Conservation (phyloP, 1,284 basidiomycete species). For the Moesziomyces globuligerus region DNA sequence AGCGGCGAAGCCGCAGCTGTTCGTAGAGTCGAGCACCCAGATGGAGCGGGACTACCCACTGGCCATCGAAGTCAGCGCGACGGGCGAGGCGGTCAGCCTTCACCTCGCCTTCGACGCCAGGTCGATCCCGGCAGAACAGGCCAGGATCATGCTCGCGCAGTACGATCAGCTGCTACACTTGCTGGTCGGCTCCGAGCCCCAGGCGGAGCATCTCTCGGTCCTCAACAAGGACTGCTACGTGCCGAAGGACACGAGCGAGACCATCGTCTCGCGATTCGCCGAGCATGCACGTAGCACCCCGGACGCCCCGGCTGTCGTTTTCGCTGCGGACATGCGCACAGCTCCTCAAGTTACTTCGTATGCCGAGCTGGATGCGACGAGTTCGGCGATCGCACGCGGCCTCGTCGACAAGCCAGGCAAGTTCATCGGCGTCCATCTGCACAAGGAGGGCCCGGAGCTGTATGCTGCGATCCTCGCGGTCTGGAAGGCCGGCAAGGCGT, state of each 20-base stretch:
- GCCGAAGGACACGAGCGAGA: conserved; percentile 19
- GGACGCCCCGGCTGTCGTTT: conserved; percentile 47
- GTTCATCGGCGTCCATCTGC: conserved; percentile 55
- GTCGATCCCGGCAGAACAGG: conserved; percentile 42
- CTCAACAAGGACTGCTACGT: conserved; percentile 44
- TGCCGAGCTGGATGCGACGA: conserved; percentile 48
- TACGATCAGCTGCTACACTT: conserved; percentile 28
- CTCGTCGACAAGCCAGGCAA: conserved; percentile 16
- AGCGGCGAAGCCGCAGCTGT: not conserved
- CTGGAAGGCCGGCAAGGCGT: conserved; percentile 63
- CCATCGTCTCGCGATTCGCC: conserved; percentile 48
- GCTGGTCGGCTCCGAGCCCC: not conserved
- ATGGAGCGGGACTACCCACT: conserved; percentile 58
- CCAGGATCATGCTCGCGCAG: conserved; percentile 46
- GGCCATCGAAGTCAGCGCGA: conserved; percentile 53
- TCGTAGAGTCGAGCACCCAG: conserved; percentile 22
- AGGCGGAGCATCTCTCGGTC: conserved; percentile 17
- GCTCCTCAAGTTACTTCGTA: conserved; percentile 40
- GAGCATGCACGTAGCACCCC: conserved; percentile 29
- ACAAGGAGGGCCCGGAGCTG: conserved; percentile 49
- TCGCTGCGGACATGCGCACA: conserved; percentile 33
- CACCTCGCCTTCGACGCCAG: conserved; percentile 44
- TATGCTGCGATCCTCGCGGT: conserved; percentile 57
- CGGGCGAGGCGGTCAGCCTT: conserved; percentile 31
- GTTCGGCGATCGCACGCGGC: conserved; percentile 40